Evolutionary conservation across 2,329 filamentous ascomycete species (phyloP).

Genomic region (Alternaria sp.): DNA sequence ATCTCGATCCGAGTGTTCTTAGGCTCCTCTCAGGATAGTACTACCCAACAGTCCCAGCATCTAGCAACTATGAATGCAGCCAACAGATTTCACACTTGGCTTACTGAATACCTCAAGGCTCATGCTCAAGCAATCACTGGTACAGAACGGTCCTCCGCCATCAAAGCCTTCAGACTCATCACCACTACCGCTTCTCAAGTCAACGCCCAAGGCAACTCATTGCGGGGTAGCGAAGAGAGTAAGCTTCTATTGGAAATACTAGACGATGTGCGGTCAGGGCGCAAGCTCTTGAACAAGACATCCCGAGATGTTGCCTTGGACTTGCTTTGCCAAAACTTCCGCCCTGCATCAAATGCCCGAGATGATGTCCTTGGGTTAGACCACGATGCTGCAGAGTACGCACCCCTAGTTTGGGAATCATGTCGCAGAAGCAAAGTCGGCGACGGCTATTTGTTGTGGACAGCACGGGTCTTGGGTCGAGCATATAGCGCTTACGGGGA

Average conservation of each 20-base stretch:
- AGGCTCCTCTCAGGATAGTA: conserved; percentile 76
- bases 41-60: conserved; percentile 85
- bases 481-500: conserved; percentile 74
- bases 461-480: conserved; percentile 81
- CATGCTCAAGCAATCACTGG: conserved; percentile 52
- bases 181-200: conserved; percentile 73
- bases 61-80: conserved; percentile 78
- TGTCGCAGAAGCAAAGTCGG: conserved; percentile 71
- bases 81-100: conserved; percentile 79
- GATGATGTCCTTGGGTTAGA: conserved; percentile 76
- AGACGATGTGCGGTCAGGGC: conserved; percentile 70
- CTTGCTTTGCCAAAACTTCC: conserved; percentile 79
- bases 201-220: conserved; percentile 72
- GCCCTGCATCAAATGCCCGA: conserved; percentile 63
- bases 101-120: conserved; percentile 71
- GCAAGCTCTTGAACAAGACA: conserved; percentile 72
- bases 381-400: conserved; percentile 67
- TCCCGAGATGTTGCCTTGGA: conserved; percentile 75
- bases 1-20: conserved; percentile 81
- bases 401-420: conserved; percentile 77
- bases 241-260: conserved; percentile 81
- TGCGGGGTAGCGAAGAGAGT: conserved; percentile 76
- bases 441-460: conserved; percentile 80
- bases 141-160: conserved; percentile 39
- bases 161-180: conserved; percentile 70